Conservation (phyloP, 768 basidiomycete genomes). For the Lactarius indigo region DNA sequence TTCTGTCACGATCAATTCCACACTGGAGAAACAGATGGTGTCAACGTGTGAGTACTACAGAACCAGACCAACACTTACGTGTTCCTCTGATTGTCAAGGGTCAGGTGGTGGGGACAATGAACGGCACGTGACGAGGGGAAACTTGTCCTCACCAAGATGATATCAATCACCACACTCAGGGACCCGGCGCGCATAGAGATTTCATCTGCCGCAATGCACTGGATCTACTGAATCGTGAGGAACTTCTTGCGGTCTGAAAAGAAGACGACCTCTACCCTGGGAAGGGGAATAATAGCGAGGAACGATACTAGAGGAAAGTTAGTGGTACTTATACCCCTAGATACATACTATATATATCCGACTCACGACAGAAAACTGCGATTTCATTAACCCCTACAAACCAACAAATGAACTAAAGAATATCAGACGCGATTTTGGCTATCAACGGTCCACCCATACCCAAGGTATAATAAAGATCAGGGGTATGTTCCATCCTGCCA, state of each 20-base stretch:
- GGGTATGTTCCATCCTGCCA: constrained; percentile 64
- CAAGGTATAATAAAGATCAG: constrained; percentile 70
- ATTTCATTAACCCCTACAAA: constrained; percentile 50
- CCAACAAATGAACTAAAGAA: constrained; percentile 63
- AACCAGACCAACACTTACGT: constrained; percentile 25
- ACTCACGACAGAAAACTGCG: constrained; percentile 70
- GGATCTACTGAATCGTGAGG: constrained; percentile 42
- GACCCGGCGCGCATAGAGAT: constrained; percentile 79
- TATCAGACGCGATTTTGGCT: neutral
- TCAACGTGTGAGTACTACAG: neutral
- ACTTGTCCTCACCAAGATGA: constrained; percentile 55
- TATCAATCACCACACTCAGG: constrained; percentile 76
- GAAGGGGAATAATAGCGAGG: constrained; percentile 78
- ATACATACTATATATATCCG: too few relatives aligned
- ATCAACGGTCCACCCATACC: constrained; percentile 35
- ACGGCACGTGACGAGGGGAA: neutral
- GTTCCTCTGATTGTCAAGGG: constrained; percentile 26
- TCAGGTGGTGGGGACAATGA: neutral
- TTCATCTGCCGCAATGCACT: constrained; percentile 85
- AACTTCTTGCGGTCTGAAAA: neutral
- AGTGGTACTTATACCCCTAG: neutral
- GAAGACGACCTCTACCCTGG: constrained; percentile 48
- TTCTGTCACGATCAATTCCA: constrained; percentile 43
- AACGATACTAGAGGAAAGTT: constrained; percentile 53
- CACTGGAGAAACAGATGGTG: constrained; percentile 27